These are phyloP conservation scores for Vaccinium darrowii DNA, from an alignment of 148 eudicot genomes.

Conservation along the genomic window DNA sequence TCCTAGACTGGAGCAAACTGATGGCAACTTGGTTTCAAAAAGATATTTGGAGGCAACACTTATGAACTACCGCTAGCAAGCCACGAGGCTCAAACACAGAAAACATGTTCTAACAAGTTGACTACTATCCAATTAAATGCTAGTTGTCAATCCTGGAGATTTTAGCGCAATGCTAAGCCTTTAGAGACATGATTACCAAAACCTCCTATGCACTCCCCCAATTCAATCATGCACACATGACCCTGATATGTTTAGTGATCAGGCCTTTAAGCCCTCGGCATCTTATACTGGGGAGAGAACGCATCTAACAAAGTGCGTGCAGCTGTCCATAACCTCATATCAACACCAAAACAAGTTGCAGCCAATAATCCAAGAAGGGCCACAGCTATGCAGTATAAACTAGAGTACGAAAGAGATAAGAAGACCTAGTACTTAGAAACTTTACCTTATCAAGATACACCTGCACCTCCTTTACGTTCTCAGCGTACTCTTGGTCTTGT, in stretches of 20 bases:
- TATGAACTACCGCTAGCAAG: neutral
- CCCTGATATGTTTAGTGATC: neutral
- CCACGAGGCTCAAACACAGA: neutral
- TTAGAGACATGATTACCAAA: neutral
- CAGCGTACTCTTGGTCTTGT: slow-evolving; percentile 21
- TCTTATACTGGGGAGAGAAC: neutral
- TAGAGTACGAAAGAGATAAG: neutral
- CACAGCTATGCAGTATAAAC: neutral
- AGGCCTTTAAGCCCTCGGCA: neutral
- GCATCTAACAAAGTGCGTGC: neutral
- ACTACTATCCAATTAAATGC: neutral
- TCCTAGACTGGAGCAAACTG: neutral
- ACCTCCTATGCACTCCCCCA: neutral
- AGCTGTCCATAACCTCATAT: neutral
- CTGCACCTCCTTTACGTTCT: slow-evolving; percentile 31
- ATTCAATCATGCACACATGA: neutral
- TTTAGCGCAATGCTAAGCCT: neutral
- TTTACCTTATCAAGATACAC: slow-evolving; percentile 32
- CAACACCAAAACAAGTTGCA: neutral
- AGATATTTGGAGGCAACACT: neutral
- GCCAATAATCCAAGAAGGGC: slow-evolving; percentile 4
- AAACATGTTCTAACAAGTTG: neutral
- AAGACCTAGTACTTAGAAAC: neutral
- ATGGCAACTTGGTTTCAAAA: neutral
- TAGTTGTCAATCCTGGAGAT: neutral